Percentiles rank a stretch among this genome's conserved stretches.
Conservation (phyloP, 345 rosid genomes). For the Brassica incana region DNA sequence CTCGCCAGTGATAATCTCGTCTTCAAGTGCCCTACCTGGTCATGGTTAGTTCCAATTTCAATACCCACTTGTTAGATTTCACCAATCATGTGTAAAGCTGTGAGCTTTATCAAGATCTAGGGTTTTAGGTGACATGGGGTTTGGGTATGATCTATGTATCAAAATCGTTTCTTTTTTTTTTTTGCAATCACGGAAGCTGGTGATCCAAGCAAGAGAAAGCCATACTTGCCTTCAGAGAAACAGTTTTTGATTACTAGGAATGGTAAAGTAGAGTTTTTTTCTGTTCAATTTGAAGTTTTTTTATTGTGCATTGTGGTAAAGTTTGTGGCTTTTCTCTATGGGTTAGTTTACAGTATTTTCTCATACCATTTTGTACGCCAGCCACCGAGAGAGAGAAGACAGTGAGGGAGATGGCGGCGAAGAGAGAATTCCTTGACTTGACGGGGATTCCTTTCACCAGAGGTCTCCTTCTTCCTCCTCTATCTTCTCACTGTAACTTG, state of each 20-base stretch:
- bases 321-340: neutral
- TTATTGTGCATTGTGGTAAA: neutral
- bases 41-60: too few relatives aligned
- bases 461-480: too few relatives aligned
- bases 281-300: neutral
- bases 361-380: too few relatives aligned
- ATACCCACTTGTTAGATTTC: too few relatives aligned
- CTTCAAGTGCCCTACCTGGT: constrained; percentile 76
- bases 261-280: constrained; percentile 43
- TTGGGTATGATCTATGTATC: neutral
- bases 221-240: constrained; percentile 76
- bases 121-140: neutral
- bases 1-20: constrained; percentile 93
- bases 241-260: constrained; percentile 88
- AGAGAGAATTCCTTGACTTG: too few relatives aligned
- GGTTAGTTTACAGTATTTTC: too few relatives aligned
- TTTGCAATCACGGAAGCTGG: constrained; percentile 72
- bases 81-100: neutral
- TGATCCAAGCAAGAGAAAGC: constrained; percentile 81
- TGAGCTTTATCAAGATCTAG: neutral
- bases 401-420: too few relatives aligned
- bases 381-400: too few relatives aligned
- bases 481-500: too few relatives aligned
- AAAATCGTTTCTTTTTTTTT: neutral
- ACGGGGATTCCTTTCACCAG: too few relatives aligned